Base-by-base conservation (phyloP, 1,284 basidiomycete species). In the Boletellus deceptivus region DNA sequence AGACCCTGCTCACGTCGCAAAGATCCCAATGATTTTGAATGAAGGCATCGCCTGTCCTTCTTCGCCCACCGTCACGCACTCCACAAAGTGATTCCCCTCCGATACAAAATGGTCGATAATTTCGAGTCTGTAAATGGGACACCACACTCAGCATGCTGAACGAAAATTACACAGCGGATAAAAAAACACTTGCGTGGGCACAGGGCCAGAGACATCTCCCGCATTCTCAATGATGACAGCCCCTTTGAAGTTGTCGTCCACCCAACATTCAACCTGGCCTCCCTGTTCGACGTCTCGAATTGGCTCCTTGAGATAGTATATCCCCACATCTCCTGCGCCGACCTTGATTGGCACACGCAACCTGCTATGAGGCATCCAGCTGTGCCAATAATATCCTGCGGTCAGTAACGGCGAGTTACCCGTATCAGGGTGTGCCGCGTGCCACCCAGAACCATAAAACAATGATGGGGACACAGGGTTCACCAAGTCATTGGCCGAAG, bases 391-490 rank as follows among this genome's bases (percentile, higher is more conserved):
- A 70, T 96, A 91, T 52, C 78, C 77, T 48, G 80, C 78, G 27
- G 80, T 80, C 52, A 75, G 67, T 43, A 79, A 64, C 38, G 76
- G 72, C 17, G 71, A 73, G 0, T 64, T 57, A 24, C 71, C 70
- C 38, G 77, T 71, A 3, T 73, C 63, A 2, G 92, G 90, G 65
- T 93, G 89, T 63, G 80, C 79, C 2, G 83, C 82, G 51, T 77
- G 75, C 93, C 94, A 98, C 4, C 94, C 95, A 0, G 86, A 87
- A 27, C 93, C 93, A 55, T 86, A 88, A 72, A 98, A 97, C 55
- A 95, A 73, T 22, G 87, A 89, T 0, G 86, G 83, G 11, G 94
- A 93, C 2, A 98, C 76, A 3, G 94, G 95, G 72, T 96, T 96
- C 67, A 97, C 90, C 39, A 98, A 76, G 68, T 98, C 93, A 68